Evolutionary conservation across 345 rosid species (phyloP).

Genomic region (Litchi chinensis): DNA sequence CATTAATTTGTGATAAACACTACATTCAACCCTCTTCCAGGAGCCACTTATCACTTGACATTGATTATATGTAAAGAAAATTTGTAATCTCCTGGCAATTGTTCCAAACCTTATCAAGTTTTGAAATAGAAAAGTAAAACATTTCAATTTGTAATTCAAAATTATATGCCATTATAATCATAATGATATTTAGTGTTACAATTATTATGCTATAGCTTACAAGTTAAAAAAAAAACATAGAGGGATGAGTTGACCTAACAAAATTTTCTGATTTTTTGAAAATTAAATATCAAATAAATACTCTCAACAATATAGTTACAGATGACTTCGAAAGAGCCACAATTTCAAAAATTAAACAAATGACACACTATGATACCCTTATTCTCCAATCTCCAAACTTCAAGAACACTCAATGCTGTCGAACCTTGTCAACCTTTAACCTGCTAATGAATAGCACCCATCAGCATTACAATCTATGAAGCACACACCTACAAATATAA

Average conservation of each 20-base stretch:
- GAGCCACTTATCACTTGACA: no score
- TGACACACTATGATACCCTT: conserved; percentile 64
- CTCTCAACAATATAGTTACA: conserved; percentile 44
- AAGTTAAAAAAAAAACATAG: conserved; percentile 51
- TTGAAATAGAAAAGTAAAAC: not conserved
- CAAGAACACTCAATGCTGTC: conserved; percentile 34
- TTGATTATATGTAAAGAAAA: no score
- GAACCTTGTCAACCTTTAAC: conserved; percentile 47
- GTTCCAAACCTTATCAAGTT: not conserved
- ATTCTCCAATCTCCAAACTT: conserved; percentile 48
- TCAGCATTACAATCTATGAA: conserved; percentile 7
- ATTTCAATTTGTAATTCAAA: not conserved
- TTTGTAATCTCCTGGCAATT: no score
- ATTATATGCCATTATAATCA: conserved; percentile 18
- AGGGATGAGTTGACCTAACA: conserved; percentile 53
- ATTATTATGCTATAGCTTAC: conserved; percentile 47
- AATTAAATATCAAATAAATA: conserved; percentile 31
- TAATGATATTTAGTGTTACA: conserved; percentile 48
- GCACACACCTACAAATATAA: no score
- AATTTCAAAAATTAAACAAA: conserved; percentile 57
- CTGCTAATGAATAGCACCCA: conserved; percentile 35
- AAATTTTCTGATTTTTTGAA: conserved; percentile 54
- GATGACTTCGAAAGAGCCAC: conserved; percentile 50
- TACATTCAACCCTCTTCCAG: no score
- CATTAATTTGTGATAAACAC: no score